These are phyloP conservation scores for Hyparrhenia diplandra DNA, from an alignment of 176 grass and related monocot species.

Conservation along the genomic window DNA sequence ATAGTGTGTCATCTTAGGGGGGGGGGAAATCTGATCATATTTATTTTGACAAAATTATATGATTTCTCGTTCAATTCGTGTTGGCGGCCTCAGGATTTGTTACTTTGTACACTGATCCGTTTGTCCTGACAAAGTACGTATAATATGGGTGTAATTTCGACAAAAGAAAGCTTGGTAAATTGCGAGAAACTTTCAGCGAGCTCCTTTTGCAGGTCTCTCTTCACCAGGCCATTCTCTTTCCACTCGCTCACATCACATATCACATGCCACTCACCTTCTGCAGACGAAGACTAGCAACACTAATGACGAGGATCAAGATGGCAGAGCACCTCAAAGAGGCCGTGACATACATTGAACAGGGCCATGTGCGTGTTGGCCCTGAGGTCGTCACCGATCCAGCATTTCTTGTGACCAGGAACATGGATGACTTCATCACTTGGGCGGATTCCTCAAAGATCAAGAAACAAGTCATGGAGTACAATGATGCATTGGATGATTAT, in stretches of 20 bases:
- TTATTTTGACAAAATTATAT: background rate
- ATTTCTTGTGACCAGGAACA: slow-evolving; percentile 89
- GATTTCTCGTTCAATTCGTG: background rate
- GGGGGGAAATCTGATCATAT: no score
- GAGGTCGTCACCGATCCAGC: slow-evolving; percentile 68
- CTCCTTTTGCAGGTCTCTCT: slow-evolving; percentile 73
- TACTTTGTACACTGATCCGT: background rate
- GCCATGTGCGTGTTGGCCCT: slow-evolving; percentile 68
- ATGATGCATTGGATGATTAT: slow-evolving; percentile 64
- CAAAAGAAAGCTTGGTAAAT: slow-evolving; percentile 75
- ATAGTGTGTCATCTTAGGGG: background rate
- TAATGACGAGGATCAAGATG: slow-evolving; percentile 72
- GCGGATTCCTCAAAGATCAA: slow-evolving; percentile 92
- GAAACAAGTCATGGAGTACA: slow-evolving; percentile 55
- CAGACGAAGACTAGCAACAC: slow-evolving; percentile 66
- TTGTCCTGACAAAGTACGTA: slow-evolving; percentile 19
- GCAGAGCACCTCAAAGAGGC: slow-evolving; percentile 83
- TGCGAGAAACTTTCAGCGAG: slow-evolving; percentile 75
- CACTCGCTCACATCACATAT: background rate
- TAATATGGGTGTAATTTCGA: slow-evolving; percentile 85
- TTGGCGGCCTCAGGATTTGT: background rate
- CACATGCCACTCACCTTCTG: background rate
- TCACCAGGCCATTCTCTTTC: background rate
- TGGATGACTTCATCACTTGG: slow-evolving; percentile 94
- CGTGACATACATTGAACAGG: slow-evolving; percentile 83